Conservation (phyloP, 2,329 filamentous ascomycete genomes). For the Penicillium sp. region DNA sequence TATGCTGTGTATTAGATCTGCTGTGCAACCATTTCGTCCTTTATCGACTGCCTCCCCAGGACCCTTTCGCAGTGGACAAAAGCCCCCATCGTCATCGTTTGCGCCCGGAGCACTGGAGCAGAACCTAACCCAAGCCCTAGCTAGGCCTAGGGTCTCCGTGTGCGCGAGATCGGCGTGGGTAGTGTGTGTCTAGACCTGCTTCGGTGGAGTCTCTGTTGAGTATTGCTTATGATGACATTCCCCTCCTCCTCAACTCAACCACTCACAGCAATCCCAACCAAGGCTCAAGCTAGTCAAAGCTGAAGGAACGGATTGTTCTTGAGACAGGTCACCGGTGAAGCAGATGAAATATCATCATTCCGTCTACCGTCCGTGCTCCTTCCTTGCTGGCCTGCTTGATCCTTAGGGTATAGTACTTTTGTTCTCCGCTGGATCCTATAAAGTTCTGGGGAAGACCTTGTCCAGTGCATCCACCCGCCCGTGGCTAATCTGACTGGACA, state of each 20-base stretch:
- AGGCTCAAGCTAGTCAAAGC: not conserved
- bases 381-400: not conserved
- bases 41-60: not conserved
- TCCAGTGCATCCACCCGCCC: conserved; percentile 3
- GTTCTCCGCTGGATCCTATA: not conserved
- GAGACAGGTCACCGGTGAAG: conserved; percentile 3
- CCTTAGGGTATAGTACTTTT: not conserved
- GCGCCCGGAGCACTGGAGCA: not conserved
- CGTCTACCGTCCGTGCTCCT: not conserved
- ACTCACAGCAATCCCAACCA: not conserved
- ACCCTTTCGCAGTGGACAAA: conserved; percentile 6
- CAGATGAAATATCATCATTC: not conserved
- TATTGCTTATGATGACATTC: conserved; percentile 27
- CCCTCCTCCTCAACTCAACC: conserved; percentile 10
- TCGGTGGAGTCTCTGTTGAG: not conserved
- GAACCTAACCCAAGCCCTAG: conserved; percentile 8
- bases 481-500: conserved; percentile 1
- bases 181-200: too few species aligned
- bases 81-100: conserved; percentile 1
- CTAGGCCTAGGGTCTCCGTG: not conserved
- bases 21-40: conserved; percentile 1
- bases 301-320: conserved; percentile 3
- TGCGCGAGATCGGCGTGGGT: too few species aligned
- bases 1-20: conserved; percentile 15
- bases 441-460: not conserved